phyloP scores from a whole-genome alignment of 768 basidiomycete genomes.

The Boletus insuetus region DNA sequence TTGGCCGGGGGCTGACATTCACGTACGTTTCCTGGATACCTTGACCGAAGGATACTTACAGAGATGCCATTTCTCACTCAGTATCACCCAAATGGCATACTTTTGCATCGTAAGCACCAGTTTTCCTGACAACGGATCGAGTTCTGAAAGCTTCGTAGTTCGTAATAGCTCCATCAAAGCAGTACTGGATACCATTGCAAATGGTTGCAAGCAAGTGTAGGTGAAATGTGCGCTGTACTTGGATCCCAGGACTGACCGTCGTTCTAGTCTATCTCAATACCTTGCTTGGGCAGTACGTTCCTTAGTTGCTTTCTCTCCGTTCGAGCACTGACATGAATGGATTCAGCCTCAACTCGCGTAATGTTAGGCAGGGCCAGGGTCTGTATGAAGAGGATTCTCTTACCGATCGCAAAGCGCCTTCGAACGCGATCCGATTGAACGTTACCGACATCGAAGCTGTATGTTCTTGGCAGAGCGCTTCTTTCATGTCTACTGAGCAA shows the following conservation, averaged over 20 bases:
- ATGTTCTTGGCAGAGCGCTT: background rate
- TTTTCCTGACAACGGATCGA: no score
- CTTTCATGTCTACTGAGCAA: background rate
- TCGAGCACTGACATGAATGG: background rate
- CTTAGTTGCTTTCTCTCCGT: background rate
- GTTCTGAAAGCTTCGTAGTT: no score
- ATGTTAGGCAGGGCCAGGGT: conserved; percentile 16
- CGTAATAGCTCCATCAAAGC: no score
- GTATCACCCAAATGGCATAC: conserved; percentile 22
- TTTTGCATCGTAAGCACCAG: no score
- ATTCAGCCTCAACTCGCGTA: conserved; percentile 27
- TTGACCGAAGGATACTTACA: background rate
- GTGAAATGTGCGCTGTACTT: no score
- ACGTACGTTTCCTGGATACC: conserved; percentile 16
- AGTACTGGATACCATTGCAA: no score
- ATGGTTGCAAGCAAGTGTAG: no score
- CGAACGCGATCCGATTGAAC: conserved; percentile 11
- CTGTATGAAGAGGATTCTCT: conserved; percentile 30
- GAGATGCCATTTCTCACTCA: background rate
- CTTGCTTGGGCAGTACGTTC: conserved; percentile 25
- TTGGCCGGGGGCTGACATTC: conserved; percentile 24
- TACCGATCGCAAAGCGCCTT: background rate
- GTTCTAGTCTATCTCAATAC: conserved; percentile 29
- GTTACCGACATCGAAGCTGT: conserved; percentile 14
- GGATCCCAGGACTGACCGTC: no score